phyloP scores from a whole-genome alignment of 2,329 filamentous ascomycete genomes.

The Cadophora gregata region DNA sequence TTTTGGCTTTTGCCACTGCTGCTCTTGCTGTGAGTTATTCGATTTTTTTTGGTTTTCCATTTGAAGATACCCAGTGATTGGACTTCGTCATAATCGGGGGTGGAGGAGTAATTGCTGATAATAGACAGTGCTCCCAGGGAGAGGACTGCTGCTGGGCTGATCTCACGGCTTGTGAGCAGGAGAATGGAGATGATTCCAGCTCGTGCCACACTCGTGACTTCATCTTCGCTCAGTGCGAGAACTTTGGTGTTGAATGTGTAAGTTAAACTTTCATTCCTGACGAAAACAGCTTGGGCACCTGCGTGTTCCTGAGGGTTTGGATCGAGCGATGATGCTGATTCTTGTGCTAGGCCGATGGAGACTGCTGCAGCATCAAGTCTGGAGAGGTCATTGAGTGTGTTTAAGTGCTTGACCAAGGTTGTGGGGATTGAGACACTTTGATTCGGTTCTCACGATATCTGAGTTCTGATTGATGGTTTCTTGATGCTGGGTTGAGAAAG shows the following conservation, averaged over 20 bases:
- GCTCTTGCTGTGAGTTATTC: not conserved
- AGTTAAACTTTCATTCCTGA: not conserved
- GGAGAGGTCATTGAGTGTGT: not conserved
- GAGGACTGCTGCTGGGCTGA: slow-evolving; percentile 8
- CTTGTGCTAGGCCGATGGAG: not conserved
- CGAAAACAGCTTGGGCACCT: no score
- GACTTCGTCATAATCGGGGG: no score
- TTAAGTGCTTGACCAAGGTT: not conserved
- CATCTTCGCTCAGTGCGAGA: slow-evolving; percentile 14
- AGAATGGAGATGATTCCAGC: not conserved
- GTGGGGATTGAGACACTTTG: not conserved
- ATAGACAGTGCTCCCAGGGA: not conserved
- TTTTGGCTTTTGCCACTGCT: slow-evolving; percentile 3
- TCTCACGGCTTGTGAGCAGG: slow-evolving; percentile 3
- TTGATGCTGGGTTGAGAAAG: not conserved
- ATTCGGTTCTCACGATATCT: not conserved
- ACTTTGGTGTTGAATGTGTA: slow-evolving; percentile 8
- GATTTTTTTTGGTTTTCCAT: not conserved
- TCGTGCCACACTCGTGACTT: not conserved
- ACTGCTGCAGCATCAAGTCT: slow-evolving; percentile 10
- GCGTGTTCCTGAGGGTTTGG: no score
- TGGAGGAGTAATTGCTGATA: not conserved
- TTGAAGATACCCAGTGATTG: no score
- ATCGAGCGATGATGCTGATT: not conserved
- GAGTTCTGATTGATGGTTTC: not conserved